phyloP scores from a whole-genome alignment of 352 stramenopile species.

The Pythium insidiosum region DNA sequence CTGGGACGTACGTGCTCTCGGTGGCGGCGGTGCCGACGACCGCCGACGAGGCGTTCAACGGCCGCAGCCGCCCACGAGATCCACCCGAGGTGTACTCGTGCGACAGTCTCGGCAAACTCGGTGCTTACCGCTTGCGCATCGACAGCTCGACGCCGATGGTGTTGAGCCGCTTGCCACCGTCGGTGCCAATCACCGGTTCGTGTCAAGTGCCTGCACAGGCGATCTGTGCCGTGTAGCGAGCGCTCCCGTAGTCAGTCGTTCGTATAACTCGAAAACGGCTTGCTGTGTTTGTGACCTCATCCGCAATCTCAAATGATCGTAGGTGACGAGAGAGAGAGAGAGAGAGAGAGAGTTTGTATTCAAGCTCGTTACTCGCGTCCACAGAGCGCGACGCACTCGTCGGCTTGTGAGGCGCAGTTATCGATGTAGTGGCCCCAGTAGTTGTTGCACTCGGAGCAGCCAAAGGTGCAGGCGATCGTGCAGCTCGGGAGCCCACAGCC shows the following conservation, averaged over 20 bases:
- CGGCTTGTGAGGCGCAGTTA: conserved; percentile 2
- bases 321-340: not conserved
- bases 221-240: no score
- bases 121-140: conserved; percentile 15
- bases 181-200: not conserved
- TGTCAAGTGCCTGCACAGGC: not conserved
- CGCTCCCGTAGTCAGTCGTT: no score
- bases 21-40: conserved; percentile 26
- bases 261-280: no score
- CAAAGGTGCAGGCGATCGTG: conserved; percentile 6
- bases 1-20: conserved; percentile 33
- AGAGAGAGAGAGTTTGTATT: not conserved
- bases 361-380: not conserved
- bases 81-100: conserved; percentile 17
- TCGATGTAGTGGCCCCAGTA: conserved; percentile 10
- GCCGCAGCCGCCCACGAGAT: not conserved
- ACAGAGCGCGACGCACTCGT: conserved; percentile 3
- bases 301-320: not conserved
- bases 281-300: no score
- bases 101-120: not conserved
- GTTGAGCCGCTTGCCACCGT: conserved; percentile 2
- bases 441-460: conserved; percentile 9
- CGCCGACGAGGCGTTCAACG: conserved; percentile 13
- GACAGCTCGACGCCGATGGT: conserved; percentile 7
- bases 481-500: conserved; percentile 1